These are phyloP conservation scores for Cryptosporidium tyzzeri DNA, from an alignment of 169 alveolate species.

Conservation along the genomic window DNA sequence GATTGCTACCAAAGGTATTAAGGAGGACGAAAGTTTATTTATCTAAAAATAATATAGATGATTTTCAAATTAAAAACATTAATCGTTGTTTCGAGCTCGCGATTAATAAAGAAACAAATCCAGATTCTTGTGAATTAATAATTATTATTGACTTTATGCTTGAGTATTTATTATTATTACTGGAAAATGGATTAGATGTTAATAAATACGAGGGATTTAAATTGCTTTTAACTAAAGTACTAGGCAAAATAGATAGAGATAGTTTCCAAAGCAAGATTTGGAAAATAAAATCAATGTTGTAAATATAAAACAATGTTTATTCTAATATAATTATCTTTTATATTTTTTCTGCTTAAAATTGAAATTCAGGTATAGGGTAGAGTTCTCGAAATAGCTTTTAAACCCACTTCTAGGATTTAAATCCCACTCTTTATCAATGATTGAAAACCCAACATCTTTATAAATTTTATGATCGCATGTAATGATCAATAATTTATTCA, in stretches of 20 bases:
- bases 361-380: constrained; percentile 50
- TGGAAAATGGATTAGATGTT: constrained; percentile 7
- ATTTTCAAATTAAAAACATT: not conserved
- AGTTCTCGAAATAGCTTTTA: constrained; percentile 55
- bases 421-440: constrained; percentile 74
- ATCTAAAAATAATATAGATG: constrained; percentile 4
- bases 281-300: not conserved
- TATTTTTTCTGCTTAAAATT: constrained; percentile 53
- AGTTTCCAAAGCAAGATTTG: constrained; percentile 14
- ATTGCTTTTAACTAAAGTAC: not conserved
- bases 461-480: constrained; percentile 48
- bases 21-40: constrained; percentile 50
- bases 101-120: not conserved
- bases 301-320: not conserved
- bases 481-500: constrained; percentile 21
- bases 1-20: constrained; percentile 55
- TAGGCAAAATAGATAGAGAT: not conserved
- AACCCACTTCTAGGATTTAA: constrained; percentile 51
- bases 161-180: constrained; percentile 31
- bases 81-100: constrained; percentile 6
- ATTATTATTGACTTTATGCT: constrained; percentile 19
- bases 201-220: not conserved
- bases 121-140: not conserved
- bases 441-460: constrained; percentile 62
- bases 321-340: constrained; percentile 8